Percentiles rank a stretch among this genome's conserved stretches.
Evolutionary conservation across 345 rosid species (phyloP).

Genomic region (Aquilaria yunnanensis): DNA sequence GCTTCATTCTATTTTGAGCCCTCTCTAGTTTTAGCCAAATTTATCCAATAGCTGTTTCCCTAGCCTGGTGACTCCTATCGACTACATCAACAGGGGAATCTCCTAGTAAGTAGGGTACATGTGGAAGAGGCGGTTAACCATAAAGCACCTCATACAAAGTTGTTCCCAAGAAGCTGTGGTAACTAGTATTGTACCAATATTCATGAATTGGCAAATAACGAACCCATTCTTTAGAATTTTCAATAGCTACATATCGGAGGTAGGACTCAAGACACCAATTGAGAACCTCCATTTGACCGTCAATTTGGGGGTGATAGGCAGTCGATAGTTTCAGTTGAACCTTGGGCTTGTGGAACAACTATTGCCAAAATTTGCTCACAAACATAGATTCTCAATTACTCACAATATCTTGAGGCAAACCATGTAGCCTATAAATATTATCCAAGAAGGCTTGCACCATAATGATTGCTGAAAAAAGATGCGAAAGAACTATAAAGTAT

Average conservation of each 20-base stretch:
- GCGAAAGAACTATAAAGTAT: background rate
- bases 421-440: background rate
- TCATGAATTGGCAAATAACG: background rate
- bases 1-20: background rate
- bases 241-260: background rate
- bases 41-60: background rate
- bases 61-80: background rate
- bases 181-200: slow-evolving; percentile 1
- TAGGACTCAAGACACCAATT: background rate
- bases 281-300: background rate
- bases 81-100: background rate
- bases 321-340: background rate
- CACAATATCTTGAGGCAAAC: background rate
- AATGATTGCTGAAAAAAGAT: background rate
- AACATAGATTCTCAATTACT: background rate
- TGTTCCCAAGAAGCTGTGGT: background rate
- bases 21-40: background rate
- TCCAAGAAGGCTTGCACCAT: background rate
- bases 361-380: too few species aligned
- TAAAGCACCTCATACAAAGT: background rate
- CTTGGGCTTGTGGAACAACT: background rate
- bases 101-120: background rate
- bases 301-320: background rate
- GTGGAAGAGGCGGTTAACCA: background rate
- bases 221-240: background rate